These are phyloP conservation scores for Isabelozyma heimii DNA, from an alignment of 805 yeast species.

Conservation along the genomic window DNA sequence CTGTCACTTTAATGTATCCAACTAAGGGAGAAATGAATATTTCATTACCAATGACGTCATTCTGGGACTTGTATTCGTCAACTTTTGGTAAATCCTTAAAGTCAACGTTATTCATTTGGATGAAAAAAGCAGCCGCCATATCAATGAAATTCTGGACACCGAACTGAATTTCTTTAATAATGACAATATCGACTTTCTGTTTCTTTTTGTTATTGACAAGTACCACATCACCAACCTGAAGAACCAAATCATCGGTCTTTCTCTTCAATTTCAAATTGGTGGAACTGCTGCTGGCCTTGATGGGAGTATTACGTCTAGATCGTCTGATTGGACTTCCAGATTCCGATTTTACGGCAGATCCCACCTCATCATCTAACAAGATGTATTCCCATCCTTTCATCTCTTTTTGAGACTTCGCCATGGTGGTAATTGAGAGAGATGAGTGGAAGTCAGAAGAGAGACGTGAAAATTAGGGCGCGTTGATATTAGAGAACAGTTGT, in stretches of 20 bases:
- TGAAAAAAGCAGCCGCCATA: constrained; percentile 47
- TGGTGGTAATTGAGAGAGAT: constrained; percentile 2
- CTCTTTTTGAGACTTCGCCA: constrained; percentile 15
- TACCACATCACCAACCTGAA: constrained; percentile 54
- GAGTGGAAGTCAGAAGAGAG: neutral
- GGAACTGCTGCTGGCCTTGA: neutral
- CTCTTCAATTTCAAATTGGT: constrained; percentile 32
- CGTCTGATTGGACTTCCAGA: constrained; percentile 10
- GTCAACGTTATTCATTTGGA: constrained; percentile 34
- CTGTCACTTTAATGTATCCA: constrained; percentile 40
- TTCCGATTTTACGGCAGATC: neutral
- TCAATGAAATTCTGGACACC: constrained; percentile 51
- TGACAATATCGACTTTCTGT: constrained; percentile 36
- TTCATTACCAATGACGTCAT: constrained; percentile 37
- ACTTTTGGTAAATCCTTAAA: constrained; percentile 15
- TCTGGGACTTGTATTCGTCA: constrained; percentile 10
- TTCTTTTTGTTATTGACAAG: constrained; percentile 34
- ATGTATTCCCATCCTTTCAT: constrained; percentile 36
- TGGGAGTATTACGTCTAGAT: constrained; percentile 11
- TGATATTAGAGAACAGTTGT: neutral
- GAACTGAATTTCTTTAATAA: constrained; percentile 50
- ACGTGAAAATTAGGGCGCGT: neutral
- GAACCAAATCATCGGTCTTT: constrained; percentile 44
- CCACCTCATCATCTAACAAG: constrained; percentile 9
- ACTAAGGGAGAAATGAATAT: constrained; percentile 53